Evolutionary conservation across 2,329 filamentous ascomycete genomes (phyloP).

Genomic region (Beauveria rudraprayagi): DNA sequence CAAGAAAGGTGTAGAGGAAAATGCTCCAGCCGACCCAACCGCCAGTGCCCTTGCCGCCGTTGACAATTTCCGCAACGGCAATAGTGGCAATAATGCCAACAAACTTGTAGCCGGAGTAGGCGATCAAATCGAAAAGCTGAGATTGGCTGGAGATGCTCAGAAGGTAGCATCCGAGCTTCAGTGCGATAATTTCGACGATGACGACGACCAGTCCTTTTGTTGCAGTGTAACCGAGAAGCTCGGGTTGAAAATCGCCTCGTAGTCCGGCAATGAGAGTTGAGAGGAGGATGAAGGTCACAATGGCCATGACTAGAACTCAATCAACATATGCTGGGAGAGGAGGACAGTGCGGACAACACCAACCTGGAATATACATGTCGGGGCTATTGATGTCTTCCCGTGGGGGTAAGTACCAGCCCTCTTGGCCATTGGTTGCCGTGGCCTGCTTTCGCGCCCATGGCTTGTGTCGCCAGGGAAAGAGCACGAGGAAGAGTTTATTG

Average conservation of each 20-base stretch:
- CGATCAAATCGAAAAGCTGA: conserved; percentile 86
- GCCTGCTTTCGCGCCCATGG: conserved; percentile 92
- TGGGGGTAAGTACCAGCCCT: conserved; percentile 78
- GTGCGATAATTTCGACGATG: conserved; percentile 75
- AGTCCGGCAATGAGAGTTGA: conserved; percentile 86
- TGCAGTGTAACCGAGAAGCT: conserved; percentile 83
- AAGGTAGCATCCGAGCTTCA: conserved; percentile 90
- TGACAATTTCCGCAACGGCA: conserved; percentile 67
- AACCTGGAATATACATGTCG: conserved; percentile 92
- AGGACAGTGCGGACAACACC: conserved; percentile 12
- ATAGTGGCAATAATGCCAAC: conserved; percentile 92
- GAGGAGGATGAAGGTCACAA: conserved; percentile 94
- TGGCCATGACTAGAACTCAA: conserved; percentile 67
- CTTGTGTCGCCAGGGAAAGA: conserved; percentile 96
- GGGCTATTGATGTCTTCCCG: conserved; percentile 95
- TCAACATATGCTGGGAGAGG: not conserved
- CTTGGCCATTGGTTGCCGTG: conserved; percentile 59
- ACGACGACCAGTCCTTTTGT: conserved; percentile 78
- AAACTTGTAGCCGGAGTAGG: conserved; percentile 98
- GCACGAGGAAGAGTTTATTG: conserved; percentile 84
- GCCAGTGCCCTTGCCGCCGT: conserved; percentile 71
- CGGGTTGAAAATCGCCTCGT: conserved; percentile 85
- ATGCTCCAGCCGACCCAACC: conserved; percentile 83
- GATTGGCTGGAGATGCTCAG: conserved; percentile 89
- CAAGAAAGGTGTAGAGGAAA: conserved; percentile 85